Evolutionary conservation across 2,329 filamentous ascomycete genomes (phyloP).

Genomic region (Fusarium coffeatum): DNA sequence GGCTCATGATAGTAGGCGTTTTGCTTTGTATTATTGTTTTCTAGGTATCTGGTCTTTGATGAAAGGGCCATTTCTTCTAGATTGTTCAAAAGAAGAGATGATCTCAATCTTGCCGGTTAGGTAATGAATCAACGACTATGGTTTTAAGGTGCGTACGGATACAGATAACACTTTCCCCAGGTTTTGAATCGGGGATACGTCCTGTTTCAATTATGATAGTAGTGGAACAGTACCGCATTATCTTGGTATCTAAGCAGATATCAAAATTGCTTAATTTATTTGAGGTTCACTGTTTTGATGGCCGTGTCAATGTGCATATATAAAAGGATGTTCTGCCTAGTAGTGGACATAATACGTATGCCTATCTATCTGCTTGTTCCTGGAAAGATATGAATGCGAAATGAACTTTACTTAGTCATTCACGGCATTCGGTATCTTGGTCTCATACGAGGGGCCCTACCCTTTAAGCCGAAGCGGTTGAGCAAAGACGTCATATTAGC

Average conservation of each 20-base stretch:
- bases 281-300: neutral
- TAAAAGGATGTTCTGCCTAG: neutral
- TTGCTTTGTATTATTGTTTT: neutral
- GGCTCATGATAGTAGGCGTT: neutral
- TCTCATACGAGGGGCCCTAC: constrained; percentile 24
- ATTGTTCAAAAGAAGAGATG: neutral
- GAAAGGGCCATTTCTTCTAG: neutral
- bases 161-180: constrained; percentile 18
- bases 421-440: constrained; percentile 57
- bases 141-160: constrained; percentile 15
- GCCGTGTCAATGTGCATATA: neutral
- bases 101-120: neutral
- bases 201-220: neutral
- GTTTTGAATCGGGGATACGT: constrained; percentile 1
- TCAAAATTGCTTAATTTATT: neutral
- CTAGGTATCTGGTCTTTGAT: neutral
- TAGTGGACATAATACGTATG: neutral
- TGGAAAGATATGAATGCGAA: neutral
- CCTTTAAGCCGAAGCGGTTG: constrained; percentile 45
- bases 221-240: neutral
- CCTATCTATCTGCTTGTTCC: neutral
- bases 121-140: neutral
- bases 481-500: constrained; percentile 25
- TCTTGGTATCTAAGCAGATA: neutral
- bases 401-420: neutral